Evolutionary conservation across 176 grass and related monocot species (phyloP).

Genomic region (Bromus sterilis): DNA sequence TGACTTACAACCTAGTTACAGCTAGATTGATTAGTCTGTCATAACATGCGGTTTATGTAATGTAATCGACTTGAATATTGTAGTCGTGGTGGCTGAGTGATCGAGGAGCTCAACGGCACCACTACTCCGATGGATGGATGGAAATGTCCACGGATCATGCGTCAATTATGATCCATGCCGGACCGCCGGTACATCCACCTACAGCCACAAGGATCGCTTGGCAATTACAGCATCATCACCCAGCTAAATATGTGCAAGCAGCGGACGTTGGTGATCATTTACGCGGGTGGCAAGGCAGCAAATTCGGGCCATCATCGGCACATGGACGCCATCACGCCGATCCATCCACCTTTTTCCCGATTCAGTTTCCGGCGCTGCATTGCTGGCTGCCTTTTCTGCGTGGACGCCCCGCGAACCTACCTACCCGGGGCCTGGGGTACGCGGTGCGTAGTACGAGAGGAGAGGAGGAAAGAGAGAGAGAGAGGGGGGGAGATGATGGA

Average conservation of each 20-base stretch:
- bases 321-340: slow-evolving; percentile 5
- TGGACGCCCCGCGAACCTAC: neutral
- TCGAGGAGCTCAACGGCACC: neutral
- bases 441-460: too few species aligned
- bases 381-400: neutral
- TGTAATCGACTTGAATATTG: neutral
- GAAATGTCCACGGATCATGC: neutral
- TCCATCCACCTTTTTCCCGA: neutral
- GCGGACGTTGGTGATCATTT: neutral
- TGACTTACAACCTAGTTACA: too few species aligned
- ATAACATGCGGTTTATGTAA: neutral
- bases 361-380: neutral
- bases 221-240: neutral
- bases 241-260: neutral
- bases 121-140: neutral
- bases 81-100: neutral
- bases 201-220: neutral
- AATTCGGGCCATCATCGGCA: neutral
- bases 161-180: neutral
- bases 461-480: too few species aligned
- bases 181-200: neutral
- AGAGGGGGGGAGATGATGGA: too few species aligned
- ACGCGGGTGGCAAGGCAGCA: neutral
- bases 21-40: neutral
- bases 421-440: too few species aligned